Evolutionary conservation across 192 early-diverging fungal genomes (phyloP), one percentile per base, ranked within the genome.

Genomic region (Geranomyces michiganensis): DNA sequence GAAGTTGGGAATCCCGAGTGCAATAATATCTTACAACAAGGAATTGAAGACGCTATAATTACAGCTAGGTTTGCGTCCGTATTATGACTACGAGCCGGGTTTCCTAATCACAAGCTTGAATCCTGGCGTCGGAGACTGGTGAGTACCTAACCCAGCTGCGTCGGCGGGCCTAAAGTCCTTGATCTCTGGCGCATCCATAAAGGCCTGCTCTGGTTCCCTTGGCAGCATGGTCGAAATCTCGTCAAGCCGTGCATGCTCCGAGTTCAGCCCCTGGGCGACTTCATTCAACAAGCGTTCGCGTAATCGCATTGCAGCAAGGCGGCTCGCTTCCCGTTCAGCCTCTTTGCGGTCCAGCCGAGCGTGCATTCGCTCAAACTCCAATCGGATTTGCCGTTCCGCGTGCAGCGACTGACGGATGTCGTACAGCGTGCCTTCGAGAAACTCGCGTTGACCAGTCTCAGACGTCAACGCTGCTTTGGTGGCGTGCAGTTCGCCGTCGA

Each of bases 281-380:
- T 81, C 75, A 43, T 65, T 67, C 46, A 85, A 48, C 51, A 73
- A 72, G 27, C 80, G 66, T 65, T 85, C 76, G 1, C 80, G 70
- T 9, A 56, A 45, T 45, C 71, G 30, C 78, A 81, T 64, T 19
- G 73, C 72, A n/a, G 41, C 68, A 10, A 79, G 60, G 14, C 61
- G 58, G 62, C 78, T 77, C 45, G 70, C 31, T 55, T 76, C 78
- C n/a, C 77, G 63, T n/a, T 58, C 60, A 2, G 70, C 74, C 32
- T 75, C 74, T 4, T 60, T 56, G 29, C 74, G 71, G 43, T 82
- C 76, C 12, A 82, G 47, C 31, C 75, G 45, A 15, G 62, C 30
- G 51, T 80, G 76, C 74, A 81, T 72, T 10, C 81, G 71, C 66
- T 85, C 84, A 43, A 81, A 74, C 59, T 85, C 81, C 24, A 79